These are phyloP conservation scores for Colletotrichum sp. DNA, from an alignment of 2,329 filamentous ascomycete genomes.

Conservation along the genomic window DNA sequence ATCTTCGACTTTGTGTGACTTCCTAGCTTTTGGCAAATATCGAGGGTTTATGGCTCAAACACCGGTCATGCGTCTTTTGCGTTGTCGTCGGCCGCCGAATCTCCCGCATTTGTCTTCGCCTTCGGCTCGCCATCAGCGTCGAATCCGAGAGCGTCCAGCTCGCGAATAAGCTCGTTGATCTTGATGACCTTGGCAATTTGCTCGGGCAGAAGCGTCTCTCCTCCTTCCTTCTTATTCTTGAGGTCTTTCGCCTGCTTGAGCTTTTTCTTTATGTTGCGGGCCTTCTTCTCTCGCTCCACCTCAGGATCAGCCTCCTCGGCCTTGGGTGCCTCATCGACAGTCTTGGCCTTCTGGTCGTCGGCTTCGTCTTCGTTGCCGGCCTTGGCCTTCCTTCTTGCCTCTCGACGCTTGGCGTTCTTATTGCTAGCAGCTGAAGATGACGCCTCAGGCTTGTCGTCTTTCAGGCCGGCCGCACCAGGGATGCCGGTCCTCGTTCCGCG, in stretches of 20 bases:
- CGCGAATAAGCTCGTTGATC: slow-evolving; percentile 90
- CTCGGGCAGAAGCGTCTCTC: slow-evolving; percentile 84
- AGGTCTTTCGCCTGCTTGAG: slow-evolving; percentile 91
- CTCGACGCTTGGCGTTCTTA: slow-evolving; percentile 84
- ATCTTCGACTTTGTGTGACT: not conserved
- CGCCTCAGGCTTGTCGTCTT: slow-evolving; percentile 54
- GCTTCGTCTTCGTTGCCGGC: slow-evolving; percentile 62
- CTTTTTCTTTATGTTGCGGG: slow-evolving; percentile 90
- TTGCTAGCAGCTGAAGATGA: slow-evolving; percentile 60
- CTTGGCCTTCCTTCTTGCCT: slow-evolving; percentile 61
- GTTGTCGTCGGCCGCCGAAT: not conserved
- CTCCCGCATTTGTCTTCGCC: slow-evolving; percentile 13
- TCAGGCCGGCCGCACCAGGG: slow-evolving; percentile 72
- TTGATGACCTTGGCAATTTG: slow-evolving; percentile 98
- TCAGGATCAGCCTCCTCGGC: slow-evolving; percentile 66
- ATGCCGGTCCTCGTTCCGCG: slow-evolving; percentile 68
- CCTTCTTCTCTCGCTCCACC: slow-evolving; percentile 89
- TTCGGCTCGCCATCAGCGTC: slow-evolving; percentile 75
- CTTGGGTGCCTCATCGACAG: slow-evolving; percentile 28
- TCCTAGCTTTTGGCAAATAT: not conserved
- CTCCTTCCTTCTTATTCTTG: slow-evolving; percentile 87
- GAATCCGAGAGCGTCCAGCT: slow-evolving; percentile 85
- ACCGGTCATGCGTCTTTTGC: not conserved
- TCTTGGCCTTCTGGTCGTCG: slow-evolving; percentile 36
- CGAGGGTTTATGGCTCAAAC: not conserved